Evolutionary conservation across 73 alveolate genomes (phyloP), one percentile per base, ranked within the genome.

Genomic region (Paramecium sexaurelia): DNA sequence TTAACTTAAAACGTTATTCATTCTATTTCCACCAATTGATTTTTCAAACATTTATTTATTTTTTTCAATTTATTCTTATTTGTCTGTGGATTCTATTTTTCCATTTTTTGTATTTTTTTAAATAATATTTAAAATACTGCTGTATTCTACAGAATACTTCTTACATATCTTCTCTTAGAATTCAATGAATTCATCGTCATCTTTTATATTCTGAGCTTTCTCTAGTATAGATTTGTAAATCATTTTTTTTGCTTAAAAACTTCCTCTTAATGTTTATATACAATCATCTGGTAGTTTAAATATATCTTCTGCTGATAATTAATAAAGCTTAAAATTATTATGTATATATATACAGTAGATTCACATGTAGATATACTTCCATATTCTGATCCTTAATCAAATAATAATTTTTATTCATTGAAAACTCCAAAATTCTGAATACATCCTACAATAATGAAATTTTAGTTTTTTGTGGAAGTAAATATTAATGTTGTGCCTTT

Each of bases 21-120:
- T 41, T 22, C 61, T 32, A 78, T 78, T 78, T 22, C 71, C 71
- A 6, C 90, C 90, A 78, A 78, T 61, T 8, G 90, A 17, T 78
- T 78, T 78, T 15, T 78, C 90, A 15, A 78, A 78, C 73, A 78
- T 22, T 78, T 78, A 39, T 78, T 78, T 78, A 78, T 78, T 78
- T 78, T 78, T 78, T 24, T 78, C 90, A 40, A 78, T 78, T 13
- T 7, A 11, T 43, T 78, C 90, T 24, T 78, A 26, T 24, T 45
- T 39, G 41, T 78, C 90, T 37, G 90, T 78, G 0, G 75, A 41
- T 78, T 78, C 90, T 6, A 78, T 39, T 45, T 43, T 78, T 10
- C 90, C 90, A 78, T 78, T 43, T 78, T 78, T 78, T 19, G 90
- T 78, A 78, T 78, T 78, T 45, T 78, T 41, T 45, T 78, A 41